phyloP scores from a whole-genome alignment of 2,329 filamentous ascomycete species.

The Fusarium sp. region DNA sequence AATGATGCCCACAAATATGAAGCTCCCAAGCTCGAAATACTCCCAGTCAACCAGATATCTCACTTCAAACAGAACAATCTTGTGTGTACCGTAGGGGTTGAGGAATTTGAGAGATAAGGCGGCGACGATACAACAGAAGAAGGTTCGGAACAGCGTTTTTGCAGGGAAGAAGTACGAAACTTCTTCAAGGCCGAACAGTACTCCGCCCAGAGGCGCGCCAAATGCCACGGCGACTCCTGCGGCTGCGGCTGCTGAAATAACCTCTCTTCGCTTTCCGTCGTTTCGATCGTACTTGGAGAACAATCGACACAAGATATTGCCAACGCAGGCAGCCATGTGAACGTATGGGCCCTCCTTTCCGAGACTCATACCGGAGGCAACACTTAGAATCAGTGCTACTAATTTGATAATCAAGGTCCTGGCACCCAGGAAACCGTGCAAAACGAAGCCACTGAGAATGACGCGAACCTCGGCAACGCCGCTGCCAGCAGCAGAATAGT shows the following conservation, averaged over 20 bases:
- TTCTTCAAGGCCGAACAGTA: conserved; percentile 93
- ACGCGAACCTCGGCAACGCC: conserved; percentile 97
- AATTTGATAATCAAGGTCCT: conserved; percentile 89
- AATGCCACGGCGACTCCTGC: conserved; percentile 95
- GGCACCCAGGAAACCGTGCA: conserved; percentile 92
- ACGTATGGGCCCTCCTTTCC: conserved; percentile 97
- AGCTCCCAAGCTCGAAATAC: conserved; percentile 86
- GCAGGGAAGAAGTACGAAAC: conserved; percentile 97
- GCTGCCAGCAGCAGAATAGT: conserved; percentile 94
- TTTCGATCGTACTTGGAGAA: conserved; percentile 94
- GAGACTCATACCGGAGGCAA: conserved; percentile 89
- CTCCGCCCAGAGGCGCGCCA: conserved; percentile 84
- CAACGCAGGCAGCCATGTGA: conserved; percentile 95
- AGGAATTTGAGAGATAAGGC: conserved; percentile 92
- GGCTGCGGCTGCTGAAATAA: conserved; percentile 90
- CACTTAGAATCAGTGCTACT: conserved; percentile 81
- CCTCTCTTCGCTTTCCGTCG: conserved; percentile 91
- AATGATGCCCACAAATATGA: conserved; percentile 84
- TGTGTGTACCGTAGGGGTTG: conserved; percentile 94
- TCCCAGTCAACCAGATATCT: conserved; percentile 91
- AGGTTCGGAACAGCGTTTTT: conserved; percentile 95
- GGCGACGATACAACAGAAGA: conserved; percentile 96
- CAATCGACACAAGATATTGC: conserved; percentile 93
- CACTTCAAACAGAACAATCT: conserved; percentile 96
- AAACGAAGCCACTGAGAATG: conserved; percentile 95